These are phyloP conservation scores for Metarhizium brunneum DNA, from an alignment of 2,329 filamentous ascomycete genomes.

Conservation along the genomic window DNA sequence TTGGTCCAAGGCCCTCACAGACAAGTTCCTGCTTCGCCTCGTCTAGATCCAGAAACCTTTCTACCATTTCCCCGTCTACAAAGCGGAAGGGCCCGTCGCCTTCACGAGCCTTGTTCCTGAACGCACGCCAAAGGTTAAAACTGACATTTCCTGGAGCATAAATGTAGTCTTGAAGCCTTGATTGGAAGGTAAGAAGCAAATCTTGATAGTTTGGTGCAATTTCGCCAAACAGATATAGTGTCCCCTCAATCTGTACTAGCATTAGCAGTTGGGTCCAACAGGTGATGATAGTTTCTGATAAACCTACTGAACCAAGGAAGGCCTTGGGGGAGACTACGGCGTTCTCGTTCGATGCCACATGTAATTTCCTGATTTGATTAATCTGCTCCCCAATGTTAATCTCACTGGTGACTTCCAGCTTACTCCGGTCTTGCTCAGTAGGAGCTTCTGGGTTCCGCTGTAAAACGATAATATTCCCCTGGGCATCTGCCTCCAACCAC, in stretches of 20 bases:
- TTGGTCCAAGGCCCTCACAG: constrained; percentile 47
- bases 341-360: constrained; percentile 53
- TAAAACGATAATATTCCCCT: constrained; percentile 82
- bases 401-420: constrained; percentile 68
- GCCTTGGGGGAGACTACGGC: constrained; percentile 70
- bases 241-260: constrained; percentile 64
- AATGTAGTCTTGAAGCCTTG: constrained; percentile 56
- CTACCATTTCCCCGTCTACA: constrained; percentile 85
- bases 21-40: constrained; percentile 45
- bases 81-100: constrained; percentile 78
- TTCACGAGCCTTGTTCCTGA: constrained; percentile 62
- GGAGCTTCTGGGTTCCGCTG: constrained; percentile 63
- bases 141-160: constrained; percentile 62
- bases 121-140: constrained; percentile 75
- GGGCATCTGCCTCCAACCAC: constrained; percentile 77
- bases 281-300: not conserved
- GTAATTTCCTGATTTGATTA: constrained; percentile 72
- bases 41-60: constrained; percentile 68
- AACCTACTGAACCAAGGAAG: constrained; percentile 76
- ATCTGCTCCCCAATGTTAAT: constrained; percentile 88
- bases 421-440: constrained; percentile 61
- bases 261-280: constrained; percentile 11
- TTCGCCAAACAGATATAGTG: constrained; percentile 79
- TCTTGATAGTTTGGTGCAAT: constrained; percentile 67
- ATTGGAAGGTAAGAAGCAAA: constrained; percentile 74